Base-by-base conservation (phyloP, 345 rosid genomes). In the Rhizophora apiculata region DNA sequence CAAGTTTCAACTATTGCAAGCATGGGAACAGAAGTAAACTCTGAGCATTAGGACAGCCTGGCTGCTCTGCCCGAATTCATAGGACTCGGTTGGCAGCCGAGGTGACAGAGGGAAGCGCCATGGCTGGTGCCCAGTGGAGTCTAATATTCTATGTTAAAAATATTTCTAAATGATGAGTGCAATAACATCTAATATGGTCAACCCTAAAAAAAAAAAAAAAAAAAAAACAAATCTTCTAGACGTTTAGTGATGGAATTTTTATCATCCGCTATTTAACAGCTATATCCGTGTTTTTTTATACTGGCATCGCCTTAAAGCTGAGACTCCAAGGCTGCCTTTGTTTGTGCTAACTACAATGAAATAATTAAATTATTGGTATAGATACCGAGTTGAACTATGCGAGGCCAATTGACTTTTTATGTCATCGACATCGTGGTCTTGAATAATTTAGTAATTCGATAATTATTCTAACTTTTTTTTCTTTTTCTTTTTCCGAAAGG, bases 11-110 rank as follows among this genome's bases (percentile, higher is more conserved):
- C 27, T 21, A 22, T 34, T 24, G 69, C 53, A 68, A 68, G 74
- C 9, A 63, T 24, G 72, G 72, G 66, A 71, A 64, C 78, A 70
- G 71, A 32, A 11, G 72, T 5, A 55, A 55, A 4, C 60, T 34
- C 60, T 54, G 16, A 24, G 60, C 66, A 30, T 53, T n/a, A 24
- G 61, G 63, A 77, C 66, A 64, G 69, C 60, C 79, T 73, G 75
- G 60, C 43, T 54, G 32, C 67, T 19, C 51, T 60, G 64, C 31
- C 53, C 65, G 51, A 71, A 49, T 56, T 61, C 56, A 19, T 57
- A 56, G 77, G 53, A 49, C 11, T 26, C 32, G 15, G 11, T 31
- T 7, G 53, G 64, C 78, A 63, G 70, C 77, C 69, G 37, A 67
- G 68, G 78, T 27, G 61, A 65, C 58, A 6, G 19, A 48, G 43